phyloP scores from a whole-genome alignment of 2,329 filamentous ascomycete species.

The Penicillium psychrosexuale region DNA sequence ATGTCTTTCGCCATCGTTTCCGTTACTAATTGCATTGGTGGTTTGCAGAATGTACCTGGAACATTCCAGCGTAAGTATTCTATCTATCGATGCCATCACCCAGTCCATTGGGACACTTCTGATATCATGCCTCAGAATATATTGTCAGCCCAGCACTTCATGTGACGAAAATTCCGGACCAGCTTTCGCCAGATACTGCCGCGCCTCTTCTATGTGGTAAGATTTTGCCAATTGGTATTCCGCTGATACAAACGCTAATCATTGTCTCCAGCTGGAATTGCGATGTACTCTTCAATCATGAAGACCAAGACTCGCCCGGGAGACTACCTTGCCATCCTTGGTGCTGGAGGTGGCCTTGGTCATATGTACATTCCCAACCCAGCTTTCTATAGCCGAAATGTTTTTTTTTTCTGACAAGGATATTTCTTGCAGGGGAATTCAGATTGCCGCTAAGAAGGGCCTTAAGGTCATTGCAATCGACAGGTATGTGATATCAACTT shows the following conservation, averaged over 20 bases:
- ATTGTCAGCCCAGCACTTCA: slow-evolving; percentile 36
- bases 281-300: slow-evolving; percentile 41
- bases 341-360: slow-evolving; percentile 40
- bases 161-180: slow-evolving; percentile 35
- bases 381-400: background rate
- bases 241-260: background rate
- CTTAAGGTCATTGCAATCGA: slow-evolving; percentile 40
- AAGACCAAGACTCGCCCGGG: slow-evolving; percentile 36
- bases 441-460: slow-evolving; percentile 37
- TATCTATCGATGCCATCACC: background rate
- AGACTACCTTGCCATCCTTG: slow-evolving; percentile 37
- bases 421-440: slow-evolving; percentile 30
- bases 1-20: background rate
- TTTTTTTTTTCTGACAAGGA: background rate
- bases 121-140: slow-evolving; percentile 26
- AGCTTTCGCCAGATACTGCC: slow-evolving; percentile 32
- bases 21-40: background rate
- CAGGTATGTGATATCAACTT: slow-evolving; percentile 20
- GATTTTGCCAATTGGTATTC: background rate
- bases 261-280: slow-evolving; percentile 31
- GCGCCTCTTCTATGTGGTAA: slow-evolving; percentile 40
- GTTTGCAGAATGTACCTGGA: slow-evolving; percentile 34
- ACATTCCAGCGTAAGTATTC: slow-evolving; percentile 36
- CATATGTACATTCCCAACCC: slow-evolving; percentile 32
- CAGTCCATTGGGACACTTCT: background rate